Percentiles rank a stretch among this genome's conserved stretches.
These are phyloP conservation scores for Hyaloscypha variabilis DNA, from an alignment of 495 filamentous ascomycete genomes.

Conservation along the genomic window DNA sequence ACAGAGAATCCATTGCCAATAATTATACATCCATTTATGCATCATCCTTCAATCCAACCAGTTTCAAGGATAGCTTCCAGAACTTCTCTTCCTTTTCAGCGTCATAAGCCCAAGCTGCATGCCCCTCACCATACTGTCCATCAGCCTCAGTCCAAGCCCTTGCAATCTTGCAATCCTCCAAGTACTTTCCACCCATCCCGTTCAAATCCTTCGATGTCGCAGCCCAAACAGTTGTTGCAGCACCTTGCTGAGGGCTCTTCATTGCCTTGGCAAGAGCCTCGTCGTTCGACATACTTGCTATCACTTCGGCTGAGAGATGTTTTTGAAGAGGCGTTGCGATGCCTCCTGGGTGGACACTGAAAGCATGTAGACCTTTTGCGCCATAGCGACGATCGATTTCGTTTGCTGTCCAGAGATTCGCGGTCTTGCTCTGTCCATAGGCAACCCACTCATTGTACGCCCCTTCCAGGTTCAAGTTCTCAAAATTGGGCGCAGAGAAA, in stretches of 20 bases:
- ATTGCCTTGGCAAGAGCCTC: slow-evolving; percentile 28
- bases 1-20: too few species aligned
- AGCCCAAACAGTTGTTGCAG: slow-evolving; percentile 49
- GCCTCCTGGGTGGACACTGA: slow-evolving; percentile 14
- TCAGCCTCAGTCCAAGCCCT: slow-evolving; percentile 13
- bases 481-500: slow-evolving; percentile 42
- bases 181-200: slow-evolving; percentile 44
- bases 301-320: not conserved
- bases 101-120: slow-evolving; percentile 34
- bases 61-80: too few species aligned
- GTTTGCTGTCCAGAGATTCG: slow-evolving; percentile 50
- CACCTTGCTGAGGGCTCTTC: slow-evolving; percentile 39
- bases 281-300: not conserved
- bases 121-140: not conserved
- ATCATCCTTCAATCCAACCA: too few species aligned
- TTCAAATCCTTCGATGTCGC: slow-evolving; percentile 37
- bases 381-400: slow-evolving; percentile 45
- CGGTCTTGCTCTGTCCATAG: slow-evolving; percentile 54
- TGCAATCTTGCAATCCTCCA: slow-evolving; percentile 27
- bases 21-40: too few species aligned
- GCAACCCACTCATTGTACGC: slow-evolving; percentile 38
- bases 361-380: slow-evolving; percentile 14
- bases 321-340: not conserved
- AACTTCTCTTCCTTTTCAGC: slow-evolving; percentile 36
- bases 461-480: slow-evolving; percentile 40